Conservation (phyloP, 345 rosid genomes). For the Leavenworthia alabamica region DNA sequence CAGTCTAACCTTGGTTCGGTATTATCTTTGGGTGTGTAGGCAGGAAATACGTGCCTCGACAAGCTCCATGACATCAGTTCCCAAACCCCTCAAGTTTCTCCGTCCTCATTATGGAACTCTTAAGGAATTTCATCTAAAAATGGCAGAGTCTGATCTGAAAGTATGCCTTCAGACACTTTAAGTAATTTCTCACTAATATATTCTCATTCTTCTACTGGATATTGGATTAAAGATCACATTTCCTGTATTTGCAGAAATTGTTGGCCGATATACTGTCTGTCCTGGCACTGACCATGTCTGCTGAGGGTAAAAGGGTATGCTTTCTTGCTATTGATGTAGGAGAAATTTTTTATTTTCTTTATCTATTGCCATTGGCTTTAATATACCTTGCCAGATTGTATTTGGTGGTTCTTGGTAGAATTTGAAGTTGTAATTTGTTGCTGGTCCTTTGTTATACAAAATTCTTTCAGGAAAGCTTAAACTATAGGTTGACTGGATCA, state of each 20-base stretch:
- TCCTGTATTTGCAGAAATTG: slow-evolving; percentile 53
- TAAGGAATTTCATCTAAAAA: slow-evolving; percentile 53
- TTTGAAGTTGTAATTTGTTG: neutral
- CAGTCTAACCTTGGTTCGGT: neutral
- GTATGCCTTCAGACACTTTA: slow-evolving; percentile 31
- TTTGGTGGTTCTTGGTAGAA: slow-evolving; percentile 3
- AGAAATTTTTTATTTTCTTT: too few species aligned
- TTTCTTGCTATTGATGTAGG: neutral
- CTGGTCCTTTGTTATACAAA: slow-evolving; percentile 3
- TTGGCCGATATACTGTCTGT: slow-evolving; percentile 89
- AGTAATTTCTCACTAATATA: neutral
- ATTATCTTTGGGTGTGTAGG: slow-evolving; percentile 33
- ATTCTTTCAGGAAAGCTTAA: slow-evolving; percentile 72
- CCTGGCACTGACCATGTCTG: slow-evolving; percentile 93
- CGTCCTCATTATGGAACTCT: slow-evolving; percentile 92
- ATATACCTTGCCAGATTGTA: neutral
- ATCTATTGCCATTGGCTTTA: neutral
- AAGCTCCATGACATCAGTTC: slow-evolving; percentile 98
- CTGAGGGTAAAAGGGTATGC: slow-evolving; percentile 88
- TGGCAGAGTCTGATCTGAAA: slow-evolving; percentile 71
- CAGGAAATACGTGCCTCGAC: slow-evolving; percentile 88
- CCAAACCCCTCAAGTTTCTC: slow-evolving; percentile 94
- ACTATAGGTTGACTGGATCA: slow-evolving; percentile 76
- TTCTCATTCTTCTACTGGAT: neutral
- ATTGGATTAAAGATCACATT: slow-evolving; percentile 8